These are phyloP conservation scores for Starmerella tilneyi DNA, from an alignment of 805 yeast genomes.

Conservation along the genomic window DNA sequence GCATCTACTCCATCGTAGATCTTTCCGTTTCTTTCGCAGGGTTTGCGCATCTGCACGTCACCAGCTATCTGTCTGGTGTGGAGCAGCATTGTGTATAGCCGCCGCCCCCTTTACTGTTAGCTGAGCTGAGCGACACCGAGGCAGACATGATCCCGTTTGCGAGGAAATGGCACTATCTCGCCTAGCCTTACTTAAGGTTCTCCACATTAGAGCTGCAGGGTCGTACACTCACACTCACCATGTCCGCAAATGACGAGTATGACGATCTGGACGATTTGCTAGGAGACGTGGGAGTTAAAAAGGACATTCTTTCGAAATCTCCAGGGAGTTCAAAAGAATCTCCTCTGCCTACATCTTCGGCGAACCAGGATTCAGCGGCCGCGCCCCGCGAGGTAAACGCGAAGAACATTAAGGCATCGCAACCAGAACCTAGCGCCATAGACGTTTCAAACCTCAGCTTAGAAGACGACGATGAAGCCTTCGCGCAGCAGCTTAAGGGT, in stretches of 20 bases:
- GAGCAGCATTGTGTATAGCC: no score
- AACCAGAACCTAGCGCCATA: no score
- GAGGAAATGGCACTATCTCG: background rate
- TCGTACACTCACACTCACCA: background rate
- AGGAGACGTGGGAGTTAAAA: conserved; percentile 71
- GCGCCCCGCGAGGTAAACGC: no score
- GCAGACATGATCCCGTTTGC: background rate
- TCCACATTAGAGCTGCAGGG: background rate
- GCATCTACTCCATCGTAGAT: no score
- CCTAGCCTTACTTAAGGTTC: conserved; percentile 1
- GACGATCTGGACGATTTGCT: conserved; percentile 45
- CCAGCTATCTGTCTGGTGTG: no score
- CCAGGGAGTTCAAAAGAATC: conserved; percentile 35
- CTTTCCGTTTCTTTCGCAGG: no score
- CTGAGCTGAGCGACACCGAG: background rate
- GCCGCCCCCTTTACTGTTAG: no score
- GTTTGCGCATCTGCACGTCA: background rate
- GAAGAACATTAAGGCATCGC: no score
- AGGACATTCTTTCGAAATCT: conserved; percentile 43
- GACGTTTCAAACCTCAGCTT: conserved; percentile 1
- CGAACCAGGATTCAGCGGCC: background rate
- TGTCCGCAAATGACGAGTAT: conserved; percentile 18
- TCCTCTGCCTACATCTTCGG: background rate
- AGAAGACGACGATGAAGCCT: background rate
- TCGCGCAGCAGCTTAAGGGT: conserved; percentile 32